Conservation (phyloP, 805 yeast species). For the Myxozyma neotropica region DNA sequence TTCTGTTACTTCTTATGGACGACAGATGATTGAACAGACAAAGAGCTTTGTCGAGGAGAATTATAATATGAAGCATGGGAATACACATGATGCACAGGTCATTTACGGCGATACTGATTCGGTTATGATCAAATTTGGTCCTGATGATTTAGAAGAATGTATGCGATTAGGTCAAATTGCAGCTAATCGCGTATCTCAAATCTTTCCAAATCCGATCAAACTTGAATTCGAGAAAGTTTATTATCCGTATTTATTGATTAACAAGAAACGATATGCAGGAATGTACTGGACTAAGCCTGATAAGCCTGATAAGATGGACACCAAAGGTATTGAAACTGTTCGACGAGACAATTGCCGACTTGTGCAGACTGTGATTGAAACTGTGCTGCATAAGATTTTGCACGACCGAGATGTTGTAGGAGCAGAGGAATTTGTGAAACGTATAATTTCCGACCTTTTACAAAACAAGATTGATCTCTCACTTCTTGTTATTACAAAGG, state of each 20-base stretch:
- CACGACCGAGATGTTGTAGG: conserved; percentile 84
- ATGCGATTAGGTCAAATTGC: conserved; percentile 95
- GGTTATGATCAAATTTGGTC: conserved; percentile 97
- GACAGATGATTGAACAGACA: conserved; percentile 94
- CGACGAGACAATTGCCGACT: conserved; percentile 95
- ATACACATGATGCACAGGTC: conserved; percentile 80
- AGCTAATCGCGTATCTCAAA: conserved; percentile 78
- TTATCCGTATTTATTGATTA: conserved; percentile 89
- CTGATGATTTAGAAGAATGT: conserved; percentile 72
- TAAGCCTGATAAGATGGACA: conserved; percentile 95
- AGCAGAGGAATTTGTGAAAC: conserved; percentile 83
- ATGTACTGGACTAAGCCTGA: conserved; percentile 91
- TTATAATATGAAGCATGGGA: conserved; percentile 81
- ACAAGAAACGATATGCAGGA: conserved; percentile 97
- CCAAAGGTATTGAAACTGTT: conserved; percentile 97
- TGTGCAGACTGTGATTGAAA: conserved; percentile 92
- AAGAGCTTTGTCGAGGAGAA: conserved; percentile 80
- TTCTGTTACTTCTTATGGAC: conserved; percentile 92
- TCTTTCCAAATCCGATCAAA: conserved; percentile 83
- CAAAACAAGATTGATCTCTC: conserved; percentile 93
- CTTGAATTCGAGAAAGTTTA: conserved; percentile 96
- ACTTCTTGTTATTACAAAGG: conserved; percentile 90
- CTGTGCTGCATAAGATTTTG: conserved; percentile 78
- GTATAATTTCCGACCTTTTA: conserved; percentile 82
- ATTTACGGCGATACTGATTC: conserved; percentile 99